Conservation (phyloP, 345 rosid genomes). For the Theobroma cacao region DNA sequence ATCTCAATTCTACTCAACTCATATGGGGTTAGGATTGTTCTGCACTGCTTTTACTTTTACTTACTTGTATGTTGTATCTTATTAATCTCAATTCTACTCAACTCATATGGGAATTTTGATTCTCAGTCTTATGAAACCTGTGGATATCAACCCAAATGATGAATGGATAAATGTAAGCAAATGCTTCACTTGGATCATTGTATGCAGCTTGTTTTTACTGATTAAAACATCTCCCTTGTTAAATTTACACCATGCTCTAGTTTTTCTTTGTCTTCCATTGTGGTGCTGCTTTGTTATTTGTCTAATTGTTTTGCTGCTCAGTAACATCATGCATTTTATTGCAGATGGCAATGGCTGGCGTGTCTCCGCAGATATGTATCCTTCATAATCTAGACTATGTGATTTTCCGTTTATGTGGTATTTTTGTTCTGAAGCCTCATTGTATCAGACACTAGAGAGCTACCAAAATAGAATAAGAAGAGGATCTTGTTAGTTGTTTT, state of each 20-base stretch:
- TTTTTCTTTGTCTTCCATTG: slow-evolving; percentile 9
- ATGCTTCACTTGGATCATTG: not conserved
- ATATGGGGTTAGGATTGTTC: slow-evolving; percentile 16
- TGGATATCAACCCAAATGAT: slow-evolving; percentile 89
- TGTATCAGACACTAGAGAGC: not conserved
- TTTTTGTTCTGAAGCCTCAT: not conserved
- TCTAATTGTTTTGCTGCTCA: slow-evolving; percentile 5
- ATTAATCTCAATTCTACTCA: slow-evolving; percentile 13
- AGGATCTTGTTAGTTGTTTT: not conserved
- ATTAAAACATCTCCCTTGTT: not conserved
- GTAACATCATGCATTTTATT: slow-evolving; percentile 10
- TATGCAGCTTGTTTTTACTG: slow-evolving; percentile 6
- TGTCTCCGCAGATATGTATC: slow-evolving; percentile 96
- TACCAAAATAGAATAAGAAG: not conserved
- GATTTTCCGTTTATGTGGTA: not conserved
- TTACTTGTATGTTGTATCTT: not conserved
- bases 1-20: slow-evolving; percentile 15
- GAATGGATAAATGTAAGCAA: slow-evolving; percentile 95
- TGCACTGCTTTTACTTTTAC: not conserved
- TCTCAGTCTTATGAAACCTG: slow-evolving; percentile 80
- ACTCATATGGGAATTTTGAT: slow-evolving; percentile 26
- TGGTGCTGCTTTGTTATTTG: slow-evolving; percentile 8
- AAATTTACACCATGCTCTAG: not conserved
- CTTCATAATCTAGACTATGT: slow-evolving; percentile 16
- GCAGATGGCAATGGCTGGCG: slow-evolving; percentile 95